Base-by-base conservation (phyloP, 352 stramenopile species). In the Pythium graminicola region DNA sequence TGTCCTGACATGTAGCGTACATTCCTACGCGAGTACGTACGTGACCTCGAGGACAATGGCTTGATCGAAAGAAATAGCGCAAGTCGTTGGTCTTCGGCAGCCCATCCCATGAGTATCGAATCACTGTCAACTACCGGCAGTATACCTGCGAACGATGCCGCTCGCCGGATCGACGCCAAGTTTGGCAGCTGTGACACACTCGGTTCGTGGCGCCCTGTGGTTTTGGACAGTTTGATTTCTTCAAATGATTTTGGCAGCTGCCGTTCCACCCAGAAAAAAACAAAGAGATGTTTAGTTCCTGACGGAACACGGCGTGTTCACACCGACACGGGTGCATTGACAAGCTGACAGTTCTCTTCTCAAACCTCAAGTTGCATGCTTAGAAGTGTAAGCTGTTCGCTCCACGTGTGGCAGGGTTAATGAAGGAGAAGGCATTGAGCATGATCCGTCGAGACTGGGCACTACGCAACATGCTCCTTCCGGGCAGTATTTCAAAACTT, bases 271-370 rank as follows among this genome's bases (percentile, higher is more conserved):
- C 14, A 9, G 45, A 43, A 2, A 38, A 47, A n/a, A n/a, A n/a
- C 24, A 52, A 55, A n/a, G 54, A 67, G 28, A n/a, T 54, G 16
- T 60, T 60, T 16, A 57, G 22, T 57, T 68, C 31, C 9, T 68
- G 4, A 60, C 54, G 0, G 43, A 60, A 13, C 42, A 64, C 22
- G 60, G 60, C 0, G 50, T 64, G 0, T 59, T 61, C 22, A 64
- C 54, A 14, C 61, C 61, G 6, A 57, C 31, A 8, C 26, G 61
- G 3, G 54, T 69, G 31, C 45, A n/a, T n/a, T n/a, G n/a, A n/a
- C n/a, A n/a, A n/a, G n/a, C 17, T 43, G n/a, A 7, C 17, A 19
- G 36, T 3, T 4, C 10, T 43, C 17, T 23, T 45, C 28, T 20
- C 41, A 33, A 53, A 31, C n/a, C 46, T 53, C 2, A 64, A 64